Conservation (phyloP, 2,329 filamentous ascomycete species). For the Arthrobotrys conoides region DNA sequence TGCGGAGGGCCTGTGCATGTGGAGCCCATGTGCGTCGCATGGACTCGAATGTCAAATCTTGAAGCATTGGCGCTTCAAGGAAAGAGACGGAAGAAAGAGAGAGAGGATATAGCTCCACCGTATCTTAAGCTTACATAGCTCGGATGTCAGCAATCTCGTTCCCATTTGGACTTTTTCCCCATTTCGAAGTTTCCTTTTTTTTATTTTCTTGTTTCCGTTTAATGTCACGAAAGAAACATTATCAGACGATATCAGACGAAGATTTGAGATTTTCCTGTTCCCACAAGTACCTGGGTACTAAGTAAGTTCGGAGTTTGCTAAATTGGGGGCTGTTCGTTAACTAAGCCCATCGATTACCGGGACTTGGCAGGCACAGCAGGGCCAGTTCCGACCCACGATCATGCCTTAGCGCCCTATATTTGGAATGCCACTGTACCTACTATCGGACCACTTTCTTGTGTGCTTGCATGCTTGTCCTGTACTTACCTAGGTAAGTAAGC, state of each 20-base stretch:
- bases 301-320: conserved; percentile 1
- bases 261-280: conserved; percentile 43
- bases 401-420: conserved; percentile 48
- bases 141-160: conserved; percentile 26
- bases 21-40: conserved; percentile 50
- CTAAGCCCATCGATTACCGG: conserved; percentile 45
- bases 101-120: conserved; percentile 14
- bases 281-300: background rate
- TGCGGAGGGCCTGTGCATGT: conserved; percentile 37
- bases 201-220: background rate
- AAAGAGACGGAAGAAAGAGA: conserved; percentile 25
- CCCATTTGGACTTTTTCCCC: background rate
- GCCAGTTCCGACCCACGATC: conserved; percentile 54
- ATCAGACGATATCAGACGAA: conserved; percentile 25
- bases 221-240: conserved; percentile 1
- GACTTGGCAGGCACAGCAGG: conserved; percentile 50
- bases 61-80: conserved; percentile 31
- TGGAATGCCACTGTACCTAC: conserved; percentile 45
- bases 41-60: conserved; percentile 57
- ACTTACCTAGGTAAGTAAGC: too few species aligned
- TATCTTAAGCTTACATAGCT: conserved; percentile 24
- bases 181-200: background rate
- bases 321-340: conserved; percentile 25
- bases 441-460: conserved; percentile 9
- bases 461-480: background rate